Base-by-base conservation (phyloP, 2,329 filamentous ascomycete genomes). In the Alternaria novae-zelandiae region DNA sequence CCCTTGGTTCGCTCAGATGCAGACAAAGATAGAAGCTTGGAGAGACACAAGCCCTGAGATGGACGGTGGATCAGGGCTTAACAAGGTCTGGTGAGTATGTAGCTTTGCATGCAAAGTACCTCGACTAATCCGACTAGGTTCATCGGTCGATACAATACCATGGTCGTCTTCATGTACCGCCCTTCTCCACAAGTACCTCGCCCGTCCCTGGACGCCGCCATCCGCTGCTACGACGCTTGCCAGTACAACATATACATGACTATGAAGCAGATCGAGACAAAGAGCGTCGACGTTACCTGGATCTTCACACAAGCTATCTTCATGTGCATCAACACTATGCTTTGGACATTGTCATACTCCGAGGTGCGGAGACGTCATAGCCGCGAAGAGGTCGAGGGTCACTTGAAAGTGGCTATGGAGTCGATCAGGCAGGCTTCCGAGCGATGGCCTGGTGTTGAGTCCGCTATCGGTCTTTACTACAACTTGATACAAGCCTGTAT, bases 141-240 rank as follows among this genome's bases (percentile, higher is more conserved):
- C 70, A 82, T 84, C 65, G 87, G 86, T 15, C 86, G 91, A 68
- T 94, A 92, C 78, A 94, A 97, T 76, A 93, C 92, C 50, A 95
- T 97, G 89, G 85, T 96, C 21, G 89, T 97, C 49, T 91, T 94
- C 70, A 86, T 98, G 68, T 96, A 93, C 78, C 88, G 96, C 3
- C 96, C 96, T 1, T 97, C 93, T 1, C 96, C 96, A 1, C 96
- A 98, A 78, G 89, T 98, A 3, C 92, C 95, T 0, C 90, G 92
- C 65, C 96, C 96, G 0, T 94, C 93, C 0, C 79, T 90, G 8
- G 82, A 86, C n/a, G 93, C 94, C 1, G 95, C 95, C 1, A 83
- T 87, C 30, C 90, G 89, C 70, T 98, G 94, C 77, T 97, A 91
- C 74, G 90, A 96, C 49, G 94, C 93, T 44, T 90, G 93, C 50